Base-by-base conservation (phyloP, 108 stramenopile genomes). In the Fragilaria radians region DNA sequence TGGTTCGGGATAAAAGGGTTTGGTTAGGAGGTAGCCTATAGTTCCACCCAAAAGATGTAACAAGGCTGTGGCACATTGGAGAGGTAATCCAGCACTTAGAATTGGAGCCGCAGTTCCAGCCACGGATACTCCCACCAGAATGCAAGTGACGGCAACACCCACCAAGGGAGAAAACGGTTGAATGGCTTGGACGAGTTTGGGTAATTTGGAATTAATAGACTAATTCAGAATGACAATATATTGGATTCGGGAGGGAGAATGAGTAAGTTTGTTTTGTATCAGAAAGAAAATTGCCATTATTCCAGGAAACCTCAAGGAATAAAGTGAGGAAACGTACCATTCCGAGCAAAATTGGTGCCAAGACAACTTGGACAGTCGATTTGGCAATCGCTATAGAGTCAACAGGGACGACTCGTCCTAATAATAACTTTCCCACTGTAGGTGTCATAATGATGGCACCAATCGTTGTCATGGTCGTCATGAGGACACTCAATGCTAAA, bases 381-480 rank as follows among this genome's bases (percentile, higher is more conserved):
- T 77, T 52, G 67, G 95, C 97, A 65, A 98, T 98, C 49, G 95
- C 97, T 28, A 66, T 77, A 25, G 97, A 95, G 78, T 98, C 95
- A 17, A 98, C 94, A 29, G 95, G 97, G 18, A 98, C 97, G 42
- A 96, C 94, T 4, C 95, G 77, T 32, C 97, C 97, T 48, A 98
- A 74, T 54, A 98, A 49, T 28, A 68, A 51, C 81, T 98, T 95
- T 71, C 97, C 96, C 11, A 98, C 79, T 23, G 95, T 65, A n/a
- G 97, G 97, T 11, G 97, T 98, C 94, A 95, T 96, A 65, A 98
- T 74, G 66, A 98, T 98, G 7, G 95, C 97, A 5, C 95, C 97
- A 42, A 98, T 67, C 33, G 97, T 98, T 21, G 97, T 98, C 28
- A 94, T 95, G 24, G 97, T 98, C 0, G 97, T 98, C 97, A 98